A percentile compares a stretch with the other conserved stretches of the same genome.
phyloP scores from a whole-genome alignment of 345 rosid genomes.

The Triadica sebifera region DNA sequence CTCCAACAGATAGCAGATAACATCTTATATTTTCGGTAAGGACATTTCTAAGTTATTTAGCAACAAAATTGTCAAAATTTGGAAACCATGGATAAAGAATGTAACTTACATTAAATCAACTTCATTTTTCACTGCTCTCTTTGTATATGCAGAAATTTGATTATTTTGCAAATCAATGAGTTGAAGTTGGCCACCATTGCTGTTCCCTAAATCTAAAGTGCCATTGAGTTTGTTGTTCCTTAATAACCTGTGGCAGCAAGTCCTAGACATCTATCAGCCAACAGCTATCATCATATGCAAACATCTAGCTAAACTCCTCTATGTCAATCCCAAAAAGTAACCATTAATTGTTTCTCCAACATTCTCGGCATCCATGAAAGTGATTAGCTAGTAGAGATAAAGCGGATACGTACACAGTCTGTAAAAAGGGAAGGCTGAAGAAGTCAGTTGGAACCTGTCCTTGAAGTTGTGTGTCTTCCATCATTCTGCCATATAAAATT shows the following conservation, averaged over 20 bases:
- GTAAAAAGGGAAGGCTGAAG: constrained; percentile 55
- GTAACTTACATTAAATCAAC: constrained; percentile 52
- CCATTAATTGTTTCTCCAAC: no score
- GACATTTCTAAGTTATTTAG: neutral
- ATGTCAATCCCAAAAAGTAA: no score
- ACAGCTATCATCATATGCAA: no score
- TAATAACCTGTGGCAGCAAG: constrained; percentile 39
- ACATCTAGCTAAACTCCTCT: no score
- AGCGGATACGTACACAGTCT: constrained; percentile 59
- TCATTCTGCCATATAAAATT: constrained; percentile 40
- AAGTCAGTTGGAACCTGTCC: constrained; percentile 55
- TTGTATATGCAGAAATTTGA: constrained; percentile 29
- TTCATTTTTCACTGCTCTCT: constrained; percentile 8
- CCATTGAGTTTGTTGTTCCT: constrained; percentile 49
- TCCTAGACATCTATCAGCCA: constrained; percentile 4
- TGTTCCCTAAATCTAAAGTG: constrained; percentile 50
- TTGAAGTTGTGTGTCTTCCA: constrained; percentile 49
- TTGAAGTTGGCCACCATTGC: constrained; percentile 41
- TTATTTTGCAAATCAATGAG: constrained; percentile 57
- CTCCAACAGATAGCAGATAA: neutral
- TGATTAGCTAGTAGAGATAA: neutral
- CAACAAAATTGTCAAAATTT: neutral
- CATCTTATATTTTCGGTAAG: neutral
- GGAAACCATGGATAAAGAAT: neutral
- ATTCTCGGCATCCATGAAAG: neutral